Base-by-base conservation (phyloP, 441 rosid genomes). In the Gossypium trilobum region DNA sequence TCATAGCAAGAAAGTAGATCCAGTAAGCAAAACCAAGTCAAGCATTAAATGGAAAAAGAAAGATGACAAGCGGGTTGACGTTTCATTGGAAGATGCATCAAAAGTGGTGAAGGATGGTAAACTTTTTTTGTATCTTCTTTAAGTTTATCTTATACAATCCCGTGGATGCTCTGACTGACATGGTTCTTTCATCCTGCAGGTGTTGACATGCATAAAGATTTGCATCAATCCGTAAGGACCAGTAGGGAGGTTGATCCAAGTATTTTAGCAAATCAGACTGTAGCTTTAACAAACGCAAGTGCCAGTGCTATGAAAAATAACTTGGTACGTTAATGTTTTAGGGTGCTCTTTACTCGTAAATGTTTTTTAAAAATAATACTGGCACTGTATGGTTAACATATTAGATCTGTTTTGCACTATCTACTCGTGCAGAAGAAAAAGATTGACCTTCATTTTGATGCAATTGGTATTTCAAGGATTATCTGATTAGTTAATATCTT, bases 171-270 rank as follows among this genome's bases (percentile, higher is more conserved):
- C 57, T 81, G 64, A 71, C 61, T 78, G 64, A 62, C 36, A 6
- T 23, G 16, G 23, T 73, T 60, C 57, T 52, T 75, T 59, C 73
- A 73, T 78, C 67, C 66, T 81, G 76, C 89, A 92, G 99, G 86
- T 82, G 72, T 74, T 44, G 78, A 80, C 69, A 77, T 75, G 75
- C 80, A 46, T 74, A 31, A 70, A 76, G 74, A 74, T 68, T 73
- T 71, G 77, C 72, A 68, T 78, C 84, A 82, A 65, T 46, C 84
- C 65, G 81, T 81, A 57, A 75, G 77, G 74, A 79, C 73, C 57
- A 69, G 77, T 68, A 70, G 56, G 74, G 87, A 3, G 82, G 86
- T 77, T 68, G 79, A 68, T 82, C 78, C 77, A 8, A 75, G 48
- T 70, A 79, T 73, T 52, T 29, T 77, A 67, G 72, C 73, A 60